A percentile compares a stretch with the other conserved stretches of the same genome.
Conservation (phyloP, 2,329 filamentous ascomycete genomes). For the Oidium heveae region DNA sequence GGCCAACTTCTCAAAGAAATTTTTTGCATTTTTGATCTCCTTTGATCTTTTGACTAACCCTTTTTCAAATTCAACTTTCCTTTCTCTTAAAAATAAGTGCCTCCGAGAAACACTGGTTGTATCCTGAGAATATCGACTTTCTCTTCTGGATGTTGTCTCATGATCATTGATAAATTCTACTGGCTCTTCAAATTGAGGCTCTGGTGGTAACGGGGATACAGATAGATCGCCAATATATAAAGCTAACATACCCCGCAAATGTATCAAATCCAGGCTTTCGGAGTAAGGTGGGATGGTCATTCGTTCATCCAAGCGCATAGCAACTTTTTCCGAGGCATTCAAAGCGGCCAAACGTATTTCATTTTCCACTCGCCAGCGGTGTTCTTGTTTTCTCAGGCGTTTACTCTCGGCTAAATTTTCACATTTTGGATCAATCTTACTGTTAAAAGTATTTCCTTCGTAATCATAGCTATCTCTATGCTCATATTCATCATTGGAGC, state of each 20-base stretch:
- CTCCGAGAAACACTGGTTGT: background rate
- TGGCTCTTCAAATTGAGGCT: constrained; percentile 4
- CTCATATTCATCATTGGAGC: constrained; percentile 2
- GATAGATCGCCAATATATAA: constrained; percentile 51
- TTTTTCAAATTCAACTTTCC: background rate
- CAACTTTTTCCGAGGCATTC: constrained; percentile 32
- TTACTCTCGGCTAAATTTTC: constrained; percentile 3
- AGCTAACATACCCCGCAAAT: constrained; percentile 47
- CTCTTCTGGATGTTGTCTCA: background rate
- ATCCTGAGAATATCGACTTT: background rate
- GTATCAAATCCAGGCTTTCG: constrained; percentile 37
- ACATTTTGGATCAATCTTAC: constrained; percentile 9
- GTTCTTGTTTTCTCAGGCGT: constrained; percentile 5
- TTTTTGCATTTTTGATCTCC: background rate
- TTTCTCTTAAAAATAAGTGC: background rate
- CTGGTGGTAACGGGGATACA: constrained; percentile 15
- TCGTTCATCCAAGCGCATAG: constrained; percentile 42
- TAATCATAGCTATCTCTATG: constrained; percentile 3
- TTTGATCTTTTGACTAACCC: background rate
- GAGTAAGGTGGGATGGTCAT: constrained; percentile 47
- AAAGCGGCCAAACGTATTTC: constrained; percentile 8
- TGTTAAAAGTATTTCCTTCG: background rate
- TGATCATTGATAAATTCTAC: background rate
- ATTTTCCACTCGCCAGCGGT: constrained; percentile 11
- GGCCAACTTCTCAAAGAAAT: background rate